Percentiles rank a stretch among this genome's conserved stretches.
Conservation (phyloP, 1,139 yeast genomes). For the Diutina mesorugosa region DNA sequence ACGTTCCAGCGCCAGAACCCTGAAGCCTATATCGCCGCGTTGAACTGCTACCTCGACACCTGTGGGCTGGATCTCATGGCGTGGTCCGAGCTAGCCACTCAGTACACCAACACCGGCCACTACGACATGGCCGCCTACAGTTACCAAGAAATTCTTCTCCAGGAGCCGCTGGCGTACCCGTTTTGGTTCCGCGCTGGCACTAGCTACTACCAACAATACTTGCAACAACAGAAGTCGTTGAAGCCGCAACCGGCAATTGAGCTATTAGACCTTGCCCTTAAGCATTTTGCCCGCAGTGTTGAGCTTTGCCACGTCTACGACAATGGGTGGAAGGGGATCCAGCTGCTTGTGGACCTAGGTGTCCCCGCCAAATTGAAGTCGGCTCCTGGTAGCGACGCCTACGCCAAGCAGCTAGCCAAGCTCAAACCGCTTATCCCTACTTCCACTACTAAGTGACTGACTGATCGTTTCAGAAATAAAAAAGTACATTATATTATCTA, state of each 20-base stretch:
- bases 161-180: slow-evolving; percentile 62
- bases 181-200: slow-evolving; percentile 52
- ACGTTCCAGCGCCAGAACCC: slow-evolving; percentile 16
- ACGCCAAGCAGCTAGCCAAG: not conserved
- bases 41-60: slow-evolving; percentile 35
- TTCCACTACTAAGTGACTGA: not conserved
- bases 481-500: not conserved
- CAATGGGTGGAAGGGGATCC: slow-evolving; percentile 71
- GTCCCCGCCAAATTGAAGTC: not conserved
- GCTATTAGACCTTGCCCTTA: slow-evolving; percentile 24
- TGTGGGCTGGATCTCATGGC: slow-evolving; percentile 65
- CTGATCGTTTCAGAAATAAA: not conserved
- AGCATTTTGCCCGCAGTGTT: slow-evolving; percentile 53
- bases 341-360: slow-evolving; percentile 5
- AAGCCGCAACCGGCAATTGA: slow-evolving; percentile 10
- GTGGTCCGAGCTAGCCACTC: slow-evolving; percentile 66
- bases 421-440: not conserved
- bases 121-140: slow-evolving; percentile 56
- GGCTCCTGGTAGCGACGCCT: not conserved
- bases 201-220: slow-evolving; percentile 10
- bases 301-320: slow-evolving; percentile 62
- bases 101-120: slow-evolving; percentile 47
- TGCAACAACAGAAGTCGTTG: slow-evolving; percentile 9
- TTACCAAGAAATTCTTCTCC: slow-evolving; percentile 54
- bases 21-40: slow-evolving; percentile 31